Conservation (phyloP, 2,329 filamentous ascomycete genomes). For the Ceratocystis alfenasii region DNA sequence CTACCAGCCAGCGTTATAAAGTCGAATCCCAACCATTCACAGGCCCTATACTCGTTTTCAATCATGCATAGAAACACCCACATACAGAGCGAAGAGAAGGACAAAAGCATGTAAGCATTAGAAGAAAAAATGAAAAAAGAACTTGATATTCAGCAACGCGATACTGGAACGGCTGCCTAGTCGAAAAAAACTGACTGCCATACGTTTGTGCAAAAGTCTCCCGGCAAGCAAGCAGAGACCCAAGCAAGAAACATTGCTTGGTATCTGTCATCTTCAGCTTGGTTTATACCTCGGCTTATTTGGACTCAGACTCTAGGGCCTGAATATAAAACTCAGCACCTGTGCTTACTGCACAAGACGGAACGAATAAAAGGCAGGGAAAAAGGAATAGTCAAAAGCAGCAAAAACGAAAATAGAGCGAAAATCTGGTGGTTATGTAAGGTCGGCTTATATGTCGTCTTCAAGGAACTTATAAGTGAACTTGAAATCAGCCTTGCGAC, state of each 20-base stretch:
- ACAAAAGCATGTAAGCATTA: not conserved
- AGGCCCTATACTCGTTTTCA: too few relatives aligned
- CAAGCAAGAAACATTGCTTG: not conserved
- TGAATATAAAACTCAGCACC: too few relatives aligned
- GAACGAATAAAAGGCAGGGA: not conserved
- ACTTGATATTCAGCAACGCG: conserved; percentile 6
- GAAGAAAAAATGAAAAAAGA: not conserved
- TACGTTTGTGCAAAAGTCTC: not conserved
- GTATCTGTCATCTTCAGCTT: not conserved
- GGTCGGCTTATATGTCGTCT: conserved; percentile 56
- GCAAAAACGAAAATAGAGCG: not conserved
- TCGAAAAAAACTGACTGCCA: not conserved
- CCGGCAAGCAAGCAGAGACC: not conserved
- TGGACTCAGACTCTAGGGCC: too few relatives aligned
- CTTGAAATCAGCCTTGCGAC: conserved; percentile 93
- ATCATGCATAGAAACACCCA: too few relatives aligned
- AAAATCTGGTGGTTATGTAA: not conserved
- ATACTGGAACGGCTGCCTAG: not conserved
- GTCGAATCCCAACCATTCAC: too few relatives aligned
- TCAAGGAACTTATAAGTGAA: conserved; percentile 97
- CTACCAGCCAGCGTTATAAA: not conserved
- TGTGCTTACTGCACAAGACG: too few relatives aligned
- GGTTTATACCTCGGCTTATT: not conserved
- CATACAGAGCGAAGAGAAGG: not conserved
- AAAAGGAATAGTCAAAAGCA: not conserved